Percentiles rank a stretch among this genome's conserved stretches.
phyloP scores from a whole-genome alignment of 306 rosid genomes.

The Prunus mira region DNA sequence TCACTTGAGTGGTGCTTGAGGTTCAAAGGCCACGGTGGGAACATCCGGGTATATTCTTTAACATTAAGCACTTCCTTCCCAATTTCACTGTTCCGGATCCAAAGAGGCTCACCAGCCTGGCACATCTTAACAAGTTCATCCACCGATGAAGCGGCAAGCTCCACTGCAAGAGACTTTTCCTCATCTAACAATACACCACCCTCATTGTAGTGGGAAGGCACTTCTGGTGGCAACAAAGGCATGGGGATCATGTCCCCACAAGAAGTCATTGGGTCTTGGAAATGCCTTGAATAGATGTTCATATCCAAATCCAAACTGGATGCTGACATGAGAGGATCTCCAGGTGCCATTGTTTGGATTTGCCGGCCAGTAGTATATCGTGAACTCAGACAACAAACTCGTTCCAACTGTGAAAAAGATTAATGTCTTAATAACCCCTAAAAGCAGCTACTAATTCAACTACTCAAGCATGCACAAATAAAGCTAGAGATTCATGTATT shows the following conservation, averaged over 20 bases:
- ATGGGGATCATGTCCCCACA: slow-evolving; percentile 47
- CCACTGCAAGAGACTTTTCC: slow-evolving; percentile 69
- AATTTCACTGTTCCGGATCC: slow-evolving; percentile 48
- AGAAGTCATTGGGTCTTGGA: slow-evolving; percentile 42
- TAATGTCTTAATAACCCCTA: neutral
- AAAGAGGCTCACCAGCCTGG: slow-evolving; percentile 55
- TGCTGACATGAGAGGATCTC: slow-evolving; percentile 42
- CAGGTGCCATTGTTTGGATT: slow-evolving; percentile 47
- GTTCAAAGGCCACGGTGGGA: slow-evolving; percentile 51
- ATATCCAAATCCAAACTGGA: slow-evolving; percentile 74
- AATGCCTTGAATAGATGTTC: slow-evolving; percentile 77
- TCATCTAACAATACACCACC: slow-evolving; percentile 59
- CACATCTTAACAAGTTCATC: slow-evolving; percentile 75
- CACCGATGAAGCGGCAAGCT: slow-evolving; percentile 61
- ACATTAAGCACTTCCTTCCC: slow-evolving; percentile 68
- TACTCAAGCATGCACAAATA: neutral
- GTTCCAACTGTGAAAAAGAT: slow-evolving; percentile 49
- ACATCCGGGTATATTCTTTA: slow-evolving; percentile 66
- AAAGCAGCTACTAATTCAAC: neutral
- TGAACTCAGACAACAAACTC: slow-evolving; percentile 66
- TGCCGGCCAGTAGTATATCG: slow-evolving; percentile 52
- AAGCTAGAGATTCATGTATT: no score
- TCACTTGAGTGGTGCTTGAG: slow-evolving; percentile 49
- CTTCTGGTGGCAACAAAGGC: slow-evolving; percentile 56
- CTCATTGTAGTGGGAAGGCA: slow-evolving; percentile 42